Evolutionary conservation across 495 filamentous ascomycete genomes (phyloP), one percentile per base, ranked within the genome.

Genomic region (Xylaria nigripes): DNA sequence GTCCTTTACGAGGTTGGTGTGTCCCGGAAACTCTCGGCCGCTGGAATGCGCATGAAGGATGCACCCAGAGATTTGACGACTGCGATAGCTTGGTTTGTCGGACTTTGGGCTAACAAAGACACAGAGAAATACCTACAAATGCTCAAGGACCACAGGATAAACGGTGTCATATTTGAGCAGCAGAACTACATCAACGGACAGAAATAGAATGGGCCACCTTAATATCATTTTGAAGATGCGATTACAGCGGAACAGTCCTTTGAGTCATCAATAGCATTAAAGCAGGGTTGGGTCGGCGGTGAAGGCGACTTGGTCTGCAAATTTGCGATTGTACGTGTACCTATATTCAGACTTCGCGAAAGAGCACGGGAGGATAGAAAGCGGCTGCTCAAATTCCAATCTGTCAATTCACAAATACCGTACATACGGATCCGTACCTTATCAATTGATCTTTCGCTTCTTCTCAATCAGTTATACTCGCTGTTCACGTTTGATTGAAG

Each of bases 101-200:
- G 29, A 42, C 34, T 32, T 16, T 6, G 15, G 25, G 22, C 67
- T 70, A 36, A 68, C 45, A 40, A 9, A 23, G 29, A 21, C 55
- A 46, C 62, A 98, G 93, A 96, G 67, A 85, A 89, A 64, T 98
- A 98, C 73, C 83, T 98, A 60, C 86, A 95, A 68, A 74, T 96
- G 51, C 76, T 98, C 67, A 85, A 85, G 71, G 84, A 90, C 54
- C 75, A 85, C 63, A 87, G 89, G 74, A 76, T 96, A 62, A 84
- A 81, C 74, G 93, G 93, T 60, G 96, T 95, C 68, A 67, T 92
- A 43, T 93, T 91, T 61, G 78, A 92, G 74, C 90, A 96, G 78
- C 87, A 93, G 74, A 95, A 96, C 72, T 88, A 87, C 68, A 74
- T 86, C 50, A 58, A 78, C 27, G 79, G 84, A 67, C 56, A 70